Evolutionary conservation across 2,329 filamentous ascomycete genomes (phyloP).

Genomic region (Talaromyces sp.): DNA sequence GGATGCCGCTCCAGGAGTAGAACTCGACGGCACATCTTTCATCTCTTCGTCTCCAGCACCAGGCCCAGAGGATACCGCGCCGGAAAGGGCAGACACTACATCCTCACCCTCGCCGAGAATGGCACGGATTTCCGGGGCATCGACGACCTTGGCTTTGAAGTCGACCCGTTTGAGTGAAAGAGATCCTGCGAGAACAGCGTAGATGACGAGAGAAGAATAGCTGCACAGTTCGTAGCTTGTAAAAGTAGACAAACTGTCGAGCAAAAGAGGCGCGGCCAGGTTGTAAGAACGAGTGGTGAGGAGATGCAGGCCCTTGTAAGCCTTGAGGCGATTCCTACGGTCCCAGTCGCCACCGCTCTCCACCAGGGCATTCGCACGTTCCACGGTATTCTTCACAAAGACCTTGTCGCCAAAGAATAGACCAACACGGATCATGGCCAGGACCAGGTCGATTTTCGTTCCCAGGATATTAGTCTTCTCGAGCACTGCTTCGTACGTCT

Average conservation of each 20-base stretch:
- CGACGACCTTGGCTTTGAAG: conserved; percentile 98
- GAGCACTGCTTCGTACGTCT: conserved; percentile 86
- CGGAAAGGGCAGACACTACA: conserved; percentile 75
- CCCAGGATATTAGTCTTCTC: conserved; percentile 97
- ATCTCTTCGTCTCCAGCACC: conserved; percentile 72
- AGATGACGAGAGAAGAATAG: conserved; percentile 90
- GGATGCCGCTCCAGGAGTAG: conserved; percentile 52
- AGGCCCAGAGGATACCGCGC: conserved; percentile 75
- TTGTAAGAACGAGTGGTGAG: conserved; percentile 90
- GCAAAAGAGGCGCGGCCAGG: conserved; percentile 81
- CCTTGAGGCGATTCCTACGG: conserved; percentile 94
- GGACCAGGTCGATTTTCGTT: conserved; percentile 93
- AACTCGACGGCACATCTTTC: conserved; percentile 53
- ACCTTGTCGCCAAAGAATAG: conserved; percentile 94
- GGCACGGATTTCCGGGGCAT: conserved; percentile 96
- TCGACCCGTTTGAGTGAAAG: conserved; percentile 94
- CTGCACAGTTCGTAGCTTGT: conserved; percentile 98
- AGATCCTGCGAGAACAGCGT: conserved; percentile 90
- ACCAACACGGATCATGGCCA: conserved; percentile 92
- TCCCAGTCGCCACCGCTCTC: conserved; percentile 98
- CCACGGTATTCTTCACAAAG: conserved; percentile 88
- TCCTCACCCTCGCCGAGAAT: conserved; percentile 88
- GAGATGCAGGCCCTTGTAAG: conserved; percentile 91
- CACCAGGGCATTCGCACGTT: conserved; percentile 82
- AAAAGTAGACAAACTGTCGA: conserved; percentile 96